phyloP scores from a whole-genome alignment of 306 rosid species.

The Inga leiocalycina region DNA sequence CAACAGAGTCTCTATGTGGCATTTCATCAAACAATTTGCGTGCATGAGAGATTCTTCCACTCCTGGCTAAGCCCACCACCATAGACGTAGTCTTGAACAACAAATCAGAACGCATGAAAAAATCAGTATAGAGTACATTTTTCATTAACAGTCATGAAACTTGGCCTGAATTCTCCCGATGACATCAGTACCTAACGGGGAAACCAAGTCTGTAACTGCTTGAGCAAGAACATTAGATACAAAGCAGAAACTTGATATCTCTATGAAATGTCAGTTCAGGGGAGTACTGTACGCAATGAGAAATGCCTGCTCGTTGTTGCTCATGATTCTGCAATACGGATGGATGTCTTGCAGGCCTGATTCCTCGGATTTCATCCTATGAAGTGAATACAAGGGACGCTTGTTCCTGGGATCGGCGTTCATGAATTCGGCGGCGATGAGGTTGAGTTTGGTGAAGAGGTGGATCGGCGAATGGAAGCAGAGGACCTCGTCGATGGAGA shows the following conservation, averaged over 20 bases:
- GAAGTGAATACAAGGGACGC: conserved; percentile 61
- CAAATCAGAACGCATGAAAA: conserved; percentile 46
- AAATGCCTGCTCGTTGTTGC: conserved; percentile 82
- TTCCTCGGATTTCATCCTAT: conserved; percentile 58
- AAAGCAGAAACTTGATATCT: not conserved
- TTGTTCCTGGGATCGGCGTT: conserved; percentile 68
- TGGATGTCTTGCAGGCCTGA: conserved; percentile 76
- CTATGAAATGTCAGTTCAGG: conserved; percentile 43
- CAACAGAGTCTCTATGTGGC: conserved; percentile 58
- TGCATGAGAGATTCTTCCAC: conserved; percentile 57
- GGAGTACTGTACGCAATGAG: conserved; percentile 98
- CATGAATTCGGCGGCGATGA: conserved; percentile 64
- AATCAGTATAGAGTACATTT: not conserved
- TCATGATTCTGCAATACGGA: conserved; percentile 65
- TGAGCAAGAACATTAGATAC: not conserved
- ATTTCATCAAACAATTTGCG: conserved; percentile 73
- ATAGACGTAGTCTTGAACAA: conserved; percentile 58
- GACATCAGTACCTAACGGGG: not conserved
- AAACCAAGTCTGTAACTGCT: not conserved
- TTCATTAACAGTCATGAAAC: not conserved
- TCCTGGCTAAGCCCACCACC: conserved; percentile 37
- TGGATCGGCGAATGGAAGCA: conserved; percentile 43
- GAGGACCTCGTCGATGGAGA: too few relatives aligned
- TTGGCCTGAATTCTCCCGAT: not conserved
- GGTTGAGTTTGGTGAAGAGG: conserved; percentile 64